Base-by-base conservation (phyloP, 768 basidiomycete species). In the Multifurca ochricompacta region DNA sequence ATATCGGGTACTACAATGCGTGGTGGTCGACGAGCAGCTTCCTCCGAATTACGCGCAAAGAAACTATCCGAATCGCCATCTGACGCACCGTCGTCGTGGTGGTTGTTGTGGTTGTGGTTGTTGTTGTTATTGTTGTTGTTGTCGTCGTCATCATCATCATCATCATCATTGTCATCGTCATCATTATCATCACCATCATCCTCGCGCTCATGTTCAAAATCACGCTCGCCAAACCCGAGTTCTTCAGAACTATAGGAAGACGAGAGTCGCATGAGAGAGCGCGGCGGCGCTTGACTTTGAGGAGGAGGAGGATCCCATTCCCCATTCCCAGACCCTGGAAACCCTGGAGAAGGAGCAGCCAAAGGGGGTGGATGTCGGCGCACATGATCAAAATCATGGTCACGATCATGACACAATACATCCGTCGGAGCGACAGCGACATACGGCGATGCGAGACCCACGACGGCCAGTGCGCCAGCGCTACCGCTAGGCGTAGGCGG, bases 51-150 rank as follows among this genome's bases (percentile, higher is more conserved):
- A 5, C 60, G 58, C 46, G 53, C 60, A 40, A 61, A 61, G 31
- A 61, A 61, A 31, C 58, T 59, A n/a, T 54, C 52, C 48, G 57
- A 59, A 39, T 60, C 59, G 27, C 48, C 58, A 25, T 61, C 59
- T 4, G 52, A 55, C 3, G 11, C 30, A 13, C 48, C 31, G 23
- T 19, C 35, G 10, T 40, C n/a, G n/a, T n/a, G n/a, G n/a, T n/a
- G n/a, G n/a, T n/a, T n/a, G n/a, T n/a, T n/a, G n/a, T n/a, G n/a
- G n/a, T n/a, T n/a, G n/a, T n/a, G n/a, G n/a, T n/a, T n/a, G n/a
- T n/a, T n/a, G n/a, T n/a, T n/a, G n/a, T n/a, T n/a, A n/a, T n/a
- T n/a, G n/a, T n/a, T n/a, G n/a, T n/a, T n/a, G n/a, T n/a, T n/a
- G n/a, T n/a, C n/a, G n/a, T n/a, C n/a, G n/a, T n/a, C n/a, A n/a